Base-by-base conservation (phyloP, 306 rosid genomes). In the Hylodesmum podocarpum region DNA sequence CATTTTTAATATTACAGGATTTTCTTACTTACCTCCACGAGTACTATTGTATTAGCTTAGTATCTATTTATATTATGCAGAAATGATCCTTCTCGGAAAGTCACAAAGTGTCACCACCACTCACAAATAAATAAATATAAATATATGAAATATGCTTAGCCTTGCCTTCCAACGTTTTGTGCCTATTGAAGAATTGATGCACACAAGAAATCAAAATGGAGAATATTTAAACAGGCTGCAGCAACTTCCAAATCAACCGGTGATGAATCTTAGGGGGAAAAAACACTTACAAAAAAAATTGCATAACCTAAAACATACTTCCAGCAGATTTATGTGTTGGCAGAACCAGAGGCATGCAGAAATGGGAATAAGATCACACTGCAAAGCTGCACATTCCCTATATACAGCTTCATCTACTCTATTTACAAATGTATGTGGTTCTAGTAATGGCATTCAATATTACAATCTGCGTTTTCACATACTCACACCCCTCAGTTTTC, bases 391-490 rank as follows among this genome's bases (percentile, higher is more conserved):
- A 8, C 25, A 73, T 31, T 80, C 43, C 75, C 70, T 41, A 15
- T 15, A 64, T 7, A 61, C 43, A 53, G 24, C 40, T 31, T 25
- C 63, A 14, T 73, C 58, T 64, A 47, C 70, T 18, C 57, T 49
- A 61, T 47, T 49, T 36, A 62, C 44, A 71, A 36, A 19, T 39
- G 50, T n/a, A 49, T 2, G 18, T 44, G 3, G 2, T 46, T 54
- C 80, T 22, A 66, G 79, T 73, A 43, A 80, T 24, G 51, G 46
- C 43, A 44, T 73, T 43, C 71, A 40, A 55, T 53, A 16, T 72
- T 25, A 37, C 8, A n/a, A 29, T 65, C n/a, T 6, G 47, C 4
- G 13, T 8, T n/a, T 54, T 28, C n/a, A 22, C 39, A 21, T 47
- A 21, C 18, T 40, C 31, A n/a, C 11, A 11, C n/a, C 46, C 16